Base-by-base conservation (phyloP, 257 asterid species). In the Vinca minor region DNA sequence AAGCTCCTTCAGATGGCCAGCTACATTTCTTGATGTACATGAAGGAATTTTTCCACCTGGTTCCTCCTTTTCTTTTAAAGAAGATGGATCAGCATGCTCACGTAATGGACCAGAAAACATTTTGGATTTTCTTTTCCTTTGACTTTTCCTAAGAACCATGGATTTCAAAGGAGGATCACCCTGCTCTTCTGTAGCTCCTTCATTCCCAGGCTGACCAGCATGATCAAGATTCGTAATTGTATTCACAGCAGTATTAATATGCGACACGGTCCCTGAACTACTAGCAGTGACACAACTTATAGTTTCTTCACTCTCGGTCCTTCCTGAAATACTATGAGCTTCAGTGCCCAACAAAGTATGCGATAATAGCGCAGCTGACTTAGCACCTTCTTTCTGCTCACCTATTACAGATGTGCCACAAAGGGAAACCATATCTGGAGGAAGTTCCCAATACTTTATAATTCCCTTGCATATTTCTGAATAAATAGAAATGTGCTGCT, bases 401-500 rank as follows among this genome's bases (percentile, higher is more conserved):
- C 72, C 79, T 45, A 63, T 67, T 74, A 63, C 83, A 77, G 83
- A 53, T 69, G 66, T 59, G 66, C 55, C 65, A 55, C 48, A 55
- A 80, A 47, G 32, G 59, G 79, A 78, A 54, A 68, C 41, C 23
- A 49, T 48, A 65, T 66, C 74, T 73, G 62, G 69, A 36, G 89
- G 79, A 62, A 85, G 54, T 73, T 73, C 78, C 96, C 95, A 90
- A 74, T 77, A 86, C 71, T 81, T 79, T 66, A 79, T 70, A 61
- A 85, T 82, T 70, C 81, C 89, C 71, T 73, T 72, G 82, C 91
- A 82, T 82, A 90, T 85, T 59, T 78, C 88, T 67, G 78, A 59
- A 77, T 87, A 90, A 64, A 68, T 65, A 46, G 66, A 32, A 52
- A 58, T 67, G 68, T 78, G 80, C 65, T 81, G 86, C 55, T 65